Conservation (phyloP, 257 asterid species). For the Solanum etuberosum region DNA sequence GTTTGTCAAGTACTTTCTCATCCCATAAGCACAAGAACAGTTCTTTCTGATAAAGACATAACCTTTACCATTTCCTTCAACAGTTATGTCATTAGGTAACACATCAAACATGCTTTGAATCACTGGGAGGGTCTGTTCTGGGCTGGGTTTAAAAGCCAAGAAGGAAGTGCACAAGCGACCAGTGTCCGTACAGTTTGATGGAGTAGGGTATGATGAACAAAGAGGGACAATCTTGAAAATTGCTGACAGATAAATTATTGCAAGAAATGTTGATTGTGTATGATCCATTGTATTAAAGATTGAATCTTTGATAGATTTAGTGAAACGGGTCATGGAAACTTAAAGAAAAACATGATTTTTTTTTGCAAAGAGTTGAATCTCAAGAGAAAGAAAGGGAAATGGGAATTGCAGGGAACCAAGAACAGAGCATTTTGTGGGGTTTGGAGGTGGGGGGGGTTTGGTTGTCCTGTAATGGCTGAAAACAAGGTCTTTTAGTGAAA, state of each 20-base stretch:
- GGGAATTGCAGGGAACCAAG: neutral
- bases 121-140: conserved; percentile 43
- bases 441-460: conserved; percentile 4
- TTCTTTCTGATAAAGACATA: conserved; percentile 74
- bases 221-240: conserved; percentile 6
- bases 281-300: conserved; percentile 29
- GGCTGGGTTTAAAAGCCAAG: conserved; percentile 69
- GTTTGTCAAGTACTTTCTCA: conserved; percentile 47
- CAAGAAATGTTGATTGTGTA: conserved; percentile 15
- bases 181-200: conserved; percentile 78
- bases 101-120: conserved; percentile 96
- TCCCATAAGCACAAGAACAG: conserved; percentile 73
- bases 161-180: conserved; percentile 69
- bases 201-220: conserved; percentile 31
- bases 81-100: conserved; percentile 50
- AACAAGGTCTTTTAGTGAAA: neutral
- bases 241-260: neutral
- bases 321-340: conserved; percentile 1
- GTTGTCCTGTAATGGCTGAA: conserved; percentile 20
- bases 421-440: conserved; percentile 24
- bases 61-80: conserved; percentile 68
- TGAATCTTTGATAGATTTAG: conserved; percentile 4
- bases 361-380: neutral
- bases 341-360: neutral
- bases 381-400: neutral